phyloP scores from a whole-genome alignment of 2,329 filamentous ascomycete species.

The Bimuria novae-zelandiae region DNA sequence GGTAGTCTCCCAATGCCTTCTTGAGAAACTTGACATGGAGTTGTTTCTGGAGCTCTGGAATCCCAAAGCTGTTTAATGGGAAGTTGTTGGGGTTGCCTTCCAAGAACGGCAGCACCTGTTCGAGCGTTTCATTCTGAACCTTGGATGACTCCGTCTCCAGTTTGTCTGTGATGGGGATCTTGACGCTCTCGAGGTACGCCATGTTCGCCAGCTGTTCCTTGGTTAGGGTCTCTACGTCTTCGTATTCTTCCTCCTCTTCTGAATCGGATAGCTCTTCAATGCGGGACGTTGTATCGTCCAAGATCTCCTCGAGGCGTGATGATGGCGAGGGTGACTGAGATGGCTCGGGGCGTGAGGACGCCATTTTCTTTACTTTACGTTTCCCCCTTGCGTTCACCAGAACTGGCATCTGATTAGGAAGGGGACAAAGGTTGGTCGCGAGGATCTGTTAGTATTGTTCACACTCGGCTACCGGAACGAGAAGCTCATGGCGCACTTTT shows the following conservation, averaged over 20 bases:
- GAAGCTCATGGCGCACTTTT: conserved; percentile 13
- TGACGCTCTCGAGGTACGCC: conserved; percentile 35
- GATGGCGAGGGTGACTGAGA: conserved; percentile 24
- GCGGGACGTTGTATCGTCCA: conserved; percentile 28
- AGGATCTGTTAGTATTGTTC: conserved; percentile 30
- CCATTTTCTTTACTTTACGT: conserved; percentile 29
- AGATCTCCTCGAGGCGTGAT: conserved; percentile 33
- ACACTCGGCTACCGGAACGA: conserved; percentile 12
- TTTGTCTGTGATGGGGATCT: conserved; percentile 65
- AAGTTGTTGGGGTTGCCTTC: conserved; percentile 56
- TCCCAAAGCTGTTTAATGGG: conserved; percentile 69
- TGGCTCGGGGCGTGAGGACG: conserved; percentile 25
- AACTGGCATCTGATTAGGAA: conserved; percentile 21
- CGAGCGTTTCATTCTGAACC: conserved; percentile 70
- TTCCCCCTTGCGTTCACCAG: conserved; percentile 12
- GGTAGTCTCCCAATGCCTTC: conserved; percentile 62
- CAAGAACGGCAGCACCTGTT: conserved; percentile 71
- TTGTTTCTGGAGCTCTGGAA: conserved; percentile 73
- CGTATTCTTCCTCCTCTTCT: conserved; percentile 38
- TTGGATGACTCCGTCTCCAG: conserved; percentile 70
- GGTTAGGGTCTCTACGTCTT: conserved; percentile 41
- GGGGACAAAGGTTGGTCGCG: conserved; percentile 31
- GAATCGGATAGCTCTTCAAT: conserved; percentile 45
- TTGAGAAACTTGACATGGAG: conserved; percentile 66
- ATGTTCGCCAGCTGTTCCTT: conserved; percentile 35